A percentile compares a stretch with the other conserved stretches of the same genome.
phyloP scores from a whole-genome alignment of 768 basidiomycete species.

The Hypholoma fasciculare region DNA sequence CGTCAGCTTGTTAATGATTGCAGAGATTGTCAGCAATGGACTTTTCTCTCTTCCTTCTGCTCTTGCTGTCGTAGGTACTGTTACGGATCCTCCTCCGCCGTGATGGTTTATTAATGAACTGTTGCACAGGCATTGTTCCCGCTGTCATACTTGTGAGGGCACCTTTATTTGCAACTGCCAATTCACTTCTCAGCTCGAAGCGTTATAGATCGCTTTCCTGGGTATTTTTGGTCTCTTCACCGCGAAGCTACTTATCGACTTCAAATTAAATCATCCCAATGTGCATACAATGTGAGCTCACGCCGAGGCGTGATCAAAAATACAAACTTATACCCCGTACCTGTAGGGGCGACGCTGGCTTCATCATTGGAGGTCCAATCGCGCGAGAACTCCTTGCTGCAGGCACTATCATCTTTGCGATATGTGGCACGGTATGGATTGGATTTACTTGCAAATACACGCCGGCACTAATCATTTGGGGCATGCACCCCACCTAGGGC shows the following conservation, averaged over 20 bases:
- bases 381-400: slow-evolving; percentile 1
- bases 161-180: background rate
- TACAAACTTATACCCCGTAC: background rate
- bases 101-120: too few relatives aligned
- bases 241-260: slow-evolving; percentile 8
- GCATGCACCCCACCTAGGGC: background rate
- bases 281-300: slow-evolving; percentile 5
- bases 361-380: slow-evolving; percentile 6
- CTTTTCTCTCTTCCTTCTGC: slow-evolving; percentile 8
- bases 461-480: too few relatives aligned
- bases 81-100: too few relatives aligned
- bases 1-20: slow-evolving; percentile 7
- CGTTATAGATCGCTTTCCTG: slow-evolving; percentile 4
- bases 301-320: too few relatives aligned
- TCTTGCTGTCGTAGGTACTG: slow-evolving; percentile 6
- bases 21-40: slow-evolving; percentile 10
- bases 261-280: slow-evolving; percentile 10
- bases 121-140: slow-evolving; percentile 3
- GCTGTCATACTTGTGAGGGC: slow-evolving; percentile 8
- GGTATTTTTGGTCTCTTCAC: slow-evolving; percentile 11
- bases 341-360: slow-evolving; percentile 7
- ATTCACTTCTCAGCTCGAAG: background rate
- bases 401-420: slow-evolving; percentile 7
- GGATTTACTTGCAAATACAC: too few relatives aligned
- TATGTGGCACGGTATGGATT: slow-evolving; percentile 6